These are phyloP conservation scores for Glycine soja DNA, from an alignment of 306 rosid species.

Conservation along the genomic window DNA sequence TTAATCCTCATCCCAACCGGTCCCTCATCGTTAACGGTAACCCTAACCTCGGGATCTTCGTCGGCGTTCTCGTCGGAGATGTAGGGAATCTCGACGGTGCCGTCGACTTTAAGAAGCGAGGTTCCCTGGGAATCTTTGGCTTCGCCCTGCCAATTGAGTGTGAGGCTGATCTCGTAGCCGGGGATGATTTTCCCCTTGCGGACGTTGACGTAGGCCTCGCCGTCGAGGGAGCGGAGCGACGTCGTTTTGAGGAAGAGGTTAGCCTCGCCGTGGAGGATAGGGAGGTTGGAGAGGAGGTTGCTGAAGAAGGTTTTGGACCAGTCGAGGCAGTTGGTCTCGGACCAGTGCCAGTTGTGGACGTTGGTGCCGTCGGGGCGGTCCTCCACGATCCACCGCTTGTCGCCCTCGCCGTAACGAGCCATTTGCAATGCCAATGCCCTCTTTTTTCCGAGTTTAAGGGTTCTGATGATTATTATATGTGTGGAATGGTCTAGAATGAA, in stretches of 20 bases:
- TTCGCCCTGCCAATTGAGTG: conserved; percentile 82
- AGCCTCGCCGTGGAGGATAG: conserved; percentile 75
- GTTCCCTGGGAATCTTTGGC: conserved; percentile 68
- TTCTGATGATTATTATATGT: too few species aligned
- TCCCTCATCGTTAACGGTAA: conserved; percentile 81
- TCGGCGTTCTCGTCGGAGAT: conserved; percentile 94
- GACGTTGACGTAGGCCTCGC: conserved; percentile 90
- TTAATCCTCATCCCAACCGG: conserved; percentile 73
- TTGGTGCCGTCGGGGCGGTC: conserved; percentile 93
- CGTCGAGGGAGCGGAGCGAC: conserved; percentile 66
- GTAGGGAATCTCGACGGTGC: conserved; percentile 84
- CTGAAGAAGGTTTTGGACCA: conserved; percentile 78
- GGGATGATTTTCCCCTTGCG: conserved; percentile 96
- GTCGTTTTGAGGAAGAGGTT: conserved; percentile 63
- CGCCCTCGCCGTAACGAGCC: conserved; percentile 81
- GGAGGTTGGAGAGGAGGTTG: conserved; percentile 70
- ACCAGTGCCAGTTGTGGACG: conserved; percentile 99
- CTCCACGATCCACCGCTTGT: conserved; percentile 97
- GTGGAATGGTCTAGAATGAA: too few species aligned
- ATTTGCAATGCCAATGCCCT: neutral
- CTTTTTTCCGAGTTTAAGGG: too few species aligned
- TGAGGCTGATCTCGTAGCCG: conserved; percentile 83
- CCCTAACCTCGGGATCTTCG: conserved; percentile 88
- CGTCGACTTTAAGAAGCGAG: conserved; percentile 75
- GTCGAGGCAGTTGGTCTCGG: conserved; percentile 88